Evolutionary conservation across 2,329 filamentous ascomycete species (phyloP).

Genomic region (Fusarium caatingaense): DNA sequence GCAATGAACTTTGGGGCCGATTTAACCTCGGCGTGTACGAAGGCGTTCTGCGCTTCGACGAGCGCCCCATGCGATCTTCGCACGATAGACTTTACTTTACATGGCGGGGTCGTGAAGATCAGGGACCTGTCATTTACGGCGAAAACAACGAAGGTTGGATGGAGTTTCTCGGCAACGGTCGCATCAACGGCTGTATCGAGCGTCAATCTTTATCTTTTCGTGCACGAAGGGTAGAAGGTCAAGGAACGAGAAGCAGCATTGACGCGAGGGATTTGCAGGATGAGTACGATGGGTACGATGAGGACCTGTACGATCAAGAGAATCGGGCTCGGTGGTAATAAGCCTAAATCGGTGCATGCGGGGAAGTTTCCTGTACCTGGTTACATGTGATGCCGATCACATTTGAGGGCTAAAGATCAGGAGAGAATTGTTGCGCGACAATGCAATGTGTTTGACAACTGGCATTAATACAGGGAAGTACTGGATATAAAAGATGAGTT

Average conservation of each 20-base stretch:
- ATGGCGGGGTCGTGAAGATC: slow-evolving; percentile 53
- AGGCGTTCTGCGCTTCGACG: slow-evolving; percentile 56
- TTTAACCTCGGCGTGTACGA: slow-evolving; percentile 57
- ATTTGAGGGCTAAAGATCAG: background rate
- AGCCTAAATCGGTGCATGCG: background rate
- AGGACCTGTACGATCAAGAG: slow-evolving; percentile 47
- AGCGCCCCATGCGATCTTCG: slow-evolving; percentile 51
- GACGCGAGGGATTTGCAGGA: slow-evolving; percentile 41
- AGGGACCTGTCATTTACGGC: slow-evolving; percentile 46
- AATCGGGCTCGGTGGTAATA: slow-evolving; percentile 35
- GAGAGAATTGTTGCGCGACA: background rate
- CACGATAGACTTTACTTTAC: slow-evolving; percentile 43
- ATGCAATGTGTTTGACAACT: background rate
- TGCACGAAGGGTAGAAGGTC: slow-evolving; percentile 39
- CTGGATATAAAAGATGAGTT: background rate
- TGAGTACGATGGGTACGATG: slow-evolving; percentile 48
- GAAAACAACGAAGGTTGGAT: slow-evolving; percentile 49
- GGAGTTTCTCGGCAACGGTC: slow-evolving; percentile 53
- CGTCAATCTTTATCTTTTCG: slow-evolving; percentile 46
- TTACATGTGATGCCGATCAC: slow-evolving; percentile 22
- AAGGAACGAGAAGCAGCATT: slow-evolving; percentile 48
- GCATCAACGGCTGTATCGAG: slow-evolving; percentile 49
- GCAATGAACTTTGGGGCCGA: slow-evolving; percentile 57
- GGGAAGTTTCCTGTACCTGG: slow-evolving; percentile 4
- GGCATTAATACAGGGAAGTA: background rate